Conservation (phyloP, 495 filamentous ascomycete genomes). For the Mycothermus thermophilus region DNA sequence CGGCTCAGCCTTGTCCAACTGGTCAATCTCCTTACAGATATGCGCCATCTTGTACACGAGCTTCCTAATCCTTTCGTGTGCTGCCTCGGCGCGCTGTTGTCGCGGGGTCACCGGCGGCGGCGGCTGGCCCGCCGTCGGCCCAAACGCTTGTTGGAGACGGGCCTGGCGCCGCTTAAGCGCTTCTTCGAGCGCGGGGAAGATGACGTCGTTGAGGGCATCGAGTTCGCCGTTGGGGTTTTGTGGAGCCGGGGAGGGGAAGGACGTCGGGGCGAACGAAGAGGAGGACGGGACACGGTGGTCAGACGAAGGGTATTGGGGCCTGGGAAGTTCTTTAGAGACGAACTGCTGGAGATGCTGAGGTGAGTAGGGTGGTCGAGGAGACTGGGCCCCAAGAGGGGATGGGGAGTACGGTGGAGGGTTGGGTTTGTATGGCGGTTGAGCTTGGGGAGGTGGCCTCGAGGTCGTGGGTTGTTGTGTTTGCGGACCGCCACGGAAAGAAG, state of each 20-base stretch:
- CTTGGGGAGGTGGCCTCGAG: constrained; percentile 11
- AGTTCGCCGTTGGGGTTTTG: constrained; percentile 35
- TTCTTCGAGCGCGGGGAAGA: constrained; percentile 80
- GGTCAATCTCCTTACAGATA: constrained; percentile 75
- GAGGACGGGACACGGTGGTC: no score
- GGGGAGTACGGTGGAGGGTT: background rate
- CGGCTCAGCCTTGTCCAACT: constrained; percentile 64
- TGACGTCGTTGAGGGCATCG: constrained; percentile 61
- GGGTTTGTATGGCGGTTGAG: constrained; percentile 3
- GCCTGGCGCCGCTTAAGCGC: constrained; percentile 69
- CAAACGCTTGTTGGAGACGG: constrained; percentile 42
- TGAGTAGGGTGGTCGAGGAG: constrained; percentile 1
- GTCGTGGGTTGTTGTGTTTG: constrained; percentile 11
- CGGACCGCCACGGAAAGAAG: constrained; percentile 32
- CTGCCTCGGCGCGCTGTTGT: constrained; percentile 51
- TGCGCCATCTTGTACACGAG: constrained; percentile 62
- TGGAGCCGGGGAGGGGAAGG: constrained; percentile 33
- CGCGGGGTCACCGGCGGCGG: constrained; percentile 31
- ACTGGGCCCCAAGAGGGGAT: constrained; percentile 1
- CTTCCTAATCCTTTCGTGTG: constrained; percentile 68
- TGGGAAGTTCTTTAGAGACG: constrained; percentile 14
- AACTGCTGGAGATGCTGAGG: constrained; percentile 6
- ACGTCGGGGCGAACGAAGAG: constrained; percentile 4
- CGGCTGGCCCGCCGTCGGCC: no score
- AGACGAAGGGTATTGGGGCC: constrained; percentile 8